Evolutionary conservation across 2,329 filamentous ascomycete species (phyloP).

Genomic region (Pestalotiopsis sp.): DNA sequence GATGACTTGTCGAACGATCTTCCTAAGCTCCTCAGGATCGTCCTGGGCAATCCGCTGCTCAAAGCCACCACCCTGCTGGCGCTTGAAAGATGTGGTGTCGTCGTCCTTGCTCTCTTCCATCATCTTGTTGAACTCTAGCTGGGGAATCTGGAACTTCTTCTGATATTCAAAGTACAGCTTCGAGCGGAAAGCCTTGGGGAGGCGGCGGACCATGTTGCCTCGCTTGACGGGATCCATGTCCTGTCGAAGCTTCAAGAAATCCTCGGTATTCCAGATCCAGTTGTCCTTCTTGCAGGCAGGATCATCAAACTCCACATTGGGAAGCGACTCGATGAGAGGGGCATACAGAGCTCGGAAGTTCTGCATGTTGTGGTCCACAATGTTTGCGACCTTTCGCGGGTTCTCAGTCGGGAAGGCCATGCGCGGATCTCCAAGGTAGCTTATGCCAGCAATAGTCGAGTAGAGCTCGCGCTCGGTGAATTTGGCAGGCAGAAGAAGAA

Average conservation of each 20-base stretch:
- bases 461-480: slow-evolving; percentile 92
- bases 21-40: slow-evolving; percentile 65
- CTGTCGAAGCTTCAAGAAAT: slow-evolving; percentile 74
- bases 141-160: slow-evolving; percentile 83
- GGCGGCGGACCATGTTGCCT: slow-evolving; percentile 92
- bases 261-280: slow-evolving; percentile 65
- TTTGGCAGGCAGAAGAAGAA: slow-evolving; percentile 79
- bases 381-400: slow-evolving; percentile 89
- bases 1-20: slow-evolving; percentile 76
- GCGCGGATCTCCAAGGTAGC: slow-evolving; percentile 93
- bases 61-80: slow-evolving; percentile 80
- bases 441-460: slow-evolving; percentile 87
- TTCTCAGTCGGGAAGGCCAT: slow-evolving; percentile 92
- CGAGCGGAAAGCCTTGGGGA: slow-evolving; percentile 84
- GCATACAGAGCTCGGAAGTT: slow-evolving; percentile 93
- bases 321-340: slow-evolving; percentile 85
- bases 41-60: slow-evolving; percentile 81
- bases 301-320: slow-evolving; percentile 81
- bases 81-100: slow-evolving; percentile 67
- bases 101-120: slow-evolving; percentile 76
- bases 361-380: slow-evolving; percentile 86
- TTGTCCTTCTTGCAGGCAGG: slow-evolving; percentile 56
- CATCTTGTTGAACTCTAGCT: slow-evolving; percentile 82
- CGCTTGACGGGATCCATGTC: slow-evolving; percentile 92
- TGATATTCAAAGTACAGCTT: slow-evolving; percentile 96